Base-by-base conservation (phyloP, 495 filamentous ascomycete species). In the Penicillium maclennaniae region DNA sequence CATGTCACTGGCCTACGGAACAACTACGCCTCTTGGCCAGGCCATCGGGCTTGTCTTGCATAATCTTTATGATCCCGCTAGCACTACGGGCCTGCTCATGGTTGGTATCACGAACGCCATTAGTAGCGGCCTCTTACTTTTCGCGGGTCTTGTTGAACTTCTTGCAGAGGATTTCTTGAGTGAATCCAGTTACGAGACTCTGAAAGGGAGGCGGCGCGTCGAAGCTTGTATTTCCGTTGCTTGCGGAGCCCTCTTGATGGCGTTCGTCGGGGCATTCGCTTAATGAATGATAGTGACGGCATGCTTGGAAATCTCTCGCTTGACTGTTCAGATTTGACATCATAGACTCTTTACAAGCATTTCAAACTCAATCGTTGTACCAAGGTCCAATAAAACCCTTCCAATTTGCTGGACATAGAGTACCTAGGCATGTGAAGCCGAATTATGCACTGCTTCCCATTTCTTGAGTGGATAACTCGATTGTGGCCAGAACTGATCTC, bases 101-200 rank as follows among this genome's bases (percentile, higher is more conserved):
- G 92, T 96, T 3, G 92, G 92, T 15, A 80, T 91, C 60, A 96
- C 91, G 76, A 97, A 97, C 61, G 91, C 88, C 27, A 88, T 97
- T 53, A 90, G 85, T 23, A 87, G 84, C 60, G 92, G 92, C 0
- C 72, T 97, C 44, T 66, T 97, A 45, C 76, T 97, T 9, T 97
- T 96, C 70, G 92, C 92, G 0, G 92, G 92, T 5, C 69, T 97
- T 48, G 92, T 96, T 0, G 91, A 96, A 69, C 72, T 97, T 41
- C 78, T 97, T 12, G 90, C 92, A 6, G 92, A 97, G 70, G 92
- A 97, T 63, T 97, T 97, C 67, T 68, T 97, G 59, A 87, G 84
- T 49, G 90, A 96, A 59, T 83, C 87, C 65, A 96, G 92, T 63
- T 97, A 95, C 74, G 78, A 73, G 54, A 74, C 62, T 10, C 69